A percentile compares a stretch with the other conserved stretches of the same genome.
Conservation (phyloP, 371 early-diverging fungal genomes). For the Mycotypha africana region DNA sequence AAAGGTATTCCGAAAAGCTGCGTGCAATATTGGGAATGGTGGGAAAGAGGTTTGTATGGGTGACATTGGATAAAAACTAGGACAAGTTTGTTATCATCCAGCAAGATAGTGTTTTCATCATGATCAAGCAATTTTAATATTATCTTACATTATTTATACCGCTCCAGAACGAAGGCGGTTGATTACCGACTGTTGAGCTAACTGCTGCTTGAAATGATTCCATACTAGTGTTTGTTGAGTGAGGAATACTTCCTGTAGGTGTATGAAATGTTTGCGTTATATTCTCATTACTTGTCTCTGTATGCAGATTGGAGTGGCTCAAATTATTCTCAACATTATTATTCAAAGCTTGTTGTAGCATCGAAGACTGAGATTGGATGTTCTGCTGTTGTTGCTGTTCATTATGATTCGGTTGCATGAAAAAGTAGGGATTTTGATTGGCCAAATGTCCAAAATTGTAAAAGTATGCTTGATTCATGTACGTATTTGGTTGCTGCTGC, state of each 20-base stretch:
- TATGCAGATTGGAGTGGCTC: no score
- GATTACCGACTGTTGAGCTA: slow-evolving; percentile 13
- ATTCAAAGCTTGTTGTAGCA: slow-evolving; percentile 1
- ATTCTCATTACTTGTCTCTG: no score
- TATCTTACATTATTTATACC: slow-evolving; percentile 37
- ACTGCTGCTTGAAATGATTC: slow-evolving; percentile 11
- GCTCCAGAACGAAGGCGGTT: slow-evolving; percentile 29
- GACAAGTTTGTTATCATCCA: not conserved
- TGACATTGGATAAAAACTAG: slow-evolving; percentile 45
- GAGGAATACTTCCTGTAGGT: not conserved
- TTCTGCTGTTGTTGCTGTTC: slow-evolving; percentile 19
- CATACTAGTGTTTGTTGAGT: slow-evolving; percentile 5
- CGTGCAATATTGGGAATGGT: slow-evolving; percentile 44
- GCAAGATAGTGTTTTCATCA: not conserved
- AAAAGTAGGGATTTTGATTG: slow-evolving; percentile 27
- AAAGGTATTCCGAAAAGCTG: slow-evolving; percentile 42
- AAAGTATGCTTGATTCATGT: slow-evolving; percentile 33
- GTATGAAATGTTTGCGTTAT: not conserved
- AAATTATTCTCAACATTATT: no score
- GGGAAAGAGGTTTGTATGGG: slow-evolving; percentile 44
- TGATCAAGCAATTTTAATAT: not conserved
- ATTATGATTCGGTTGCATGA: slow-evolving; percentile 13
- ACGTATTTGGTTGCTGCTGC: slow-evolving; percentile 4
- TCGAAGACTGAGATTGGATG: slow-evolving; percentile 1
- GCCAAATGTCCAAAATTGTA: slow-evolving; percentile 33